These are phyloP conservation scores for Syzygium oleosum DNA, from an alignment of 345 rosid genomes.

Conservation along the genomic window DNA sequence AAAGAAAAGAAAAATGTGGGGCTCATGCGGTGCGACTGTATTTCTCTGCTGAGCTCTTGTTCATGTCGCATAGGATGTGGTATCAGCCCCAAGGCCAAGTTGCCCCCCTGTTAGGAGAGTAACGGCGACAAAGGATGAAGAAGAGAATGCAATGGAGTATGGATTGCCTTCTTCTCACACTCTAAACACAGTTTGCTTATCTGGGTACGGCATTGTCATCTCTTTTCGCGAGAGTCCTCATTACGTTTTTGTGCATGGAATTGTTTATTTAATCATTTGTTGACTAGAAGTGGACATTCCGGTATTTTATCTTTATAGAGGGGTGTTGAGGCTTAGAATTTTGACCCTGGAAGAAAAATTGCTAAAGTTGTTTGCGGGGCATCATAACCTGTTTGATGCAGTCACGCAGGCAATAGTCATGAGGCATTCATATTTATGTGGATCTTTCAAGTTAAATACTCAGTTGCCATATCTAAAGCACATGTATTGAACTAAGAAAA, in stretches of 20 bases:
- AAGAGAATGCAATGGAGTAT: slow-evolving; percentile 93
- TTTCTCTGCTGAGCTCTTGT: background rate
- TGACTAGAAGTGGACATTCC: background rate
- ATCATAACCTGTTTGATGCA: background rate
- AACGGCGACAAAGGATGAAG: slow-evolving; percentile 87
- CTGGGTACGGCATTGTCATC: slow-evolving; percentile 55
- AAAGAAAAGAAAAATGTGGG: background rate
- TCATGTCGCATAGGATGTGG: slow-evolving; percentile 49
- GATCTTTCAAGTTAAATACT: background rate
- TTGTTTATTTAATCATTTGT: background rate
- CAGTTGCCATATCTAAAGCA: background rate
- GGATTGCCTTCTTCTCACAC: slow-evolving; percentile 99
- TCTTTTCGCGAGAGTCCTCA: background rate
- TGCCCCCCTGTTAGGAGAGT: slow-evolving; percentile 89
- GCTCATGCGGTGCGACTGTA: background rate
- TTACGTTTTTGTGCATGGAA: background rate
- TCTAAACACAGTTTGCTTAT: slow-evolving; percentile 83
- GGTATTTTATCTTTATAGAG: background rate
- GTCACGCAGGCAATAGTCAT: background rate
- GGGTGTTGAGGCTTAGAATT: background rate
- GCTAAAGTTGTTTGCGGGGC: background rate
- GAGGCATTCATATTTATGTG: background rate
- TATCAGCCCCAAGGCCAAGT: slow-evolving; percentile 93
- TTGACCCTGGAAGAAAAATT: background rate
- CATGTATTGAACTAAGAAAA: background rate